phyloP scores from a whole-genome alignment of 1,284 basidiomycete species.

The Sanghuangporus sanghuang region DNA sequence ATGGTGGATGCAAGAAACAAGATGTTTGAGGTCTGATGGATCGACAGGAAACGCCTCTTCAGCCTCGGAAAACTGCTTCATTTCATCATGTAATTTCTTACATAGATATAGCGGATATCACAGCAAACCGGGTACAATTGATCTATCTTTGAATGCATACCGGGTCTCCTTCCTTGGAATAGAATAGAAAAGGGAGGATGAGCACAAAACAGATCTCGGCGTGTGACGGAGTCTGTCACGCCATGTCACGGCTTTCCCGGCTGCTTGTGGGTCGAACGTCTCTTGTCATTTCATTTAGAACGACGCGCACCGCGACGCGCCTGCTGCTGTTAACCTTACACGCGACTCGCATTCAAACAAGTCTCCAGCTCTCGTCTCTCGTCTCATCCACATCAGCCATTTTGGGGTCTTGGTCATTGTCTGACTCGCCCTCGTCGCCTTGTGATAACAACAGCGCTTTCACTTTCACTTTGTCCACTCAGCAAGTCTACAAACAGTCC shows the following conservation, averaged over 20 bases:
- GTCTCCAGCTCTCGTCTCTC: not conserved
- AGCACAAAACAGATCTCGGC: not conserved
- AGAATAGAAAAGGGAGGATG: not conserved
- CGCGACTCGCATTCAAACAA: constrained; percentile 2
- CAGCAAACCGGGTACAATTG: not conserved
- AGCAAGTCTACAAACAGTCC: not conserved
- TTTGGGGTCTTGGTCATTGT: not conserved
- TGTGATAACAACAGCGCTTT: not conserved
- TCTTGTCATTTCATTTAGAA: not conserved
- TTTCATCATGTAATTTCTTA: not conserved
- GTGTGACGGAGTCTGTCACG: not conserved
- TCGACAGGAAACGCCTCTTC: not conserved
- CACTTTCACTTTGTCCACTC: not conserved
- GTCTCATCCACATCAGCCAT: not conserved
- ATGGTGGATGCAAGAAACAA: constrained; percentile 24
- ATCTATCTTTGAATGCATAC: not conserved
- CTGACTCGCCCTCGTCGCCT: not conserved
- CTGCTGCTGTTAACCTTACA: not conserved
- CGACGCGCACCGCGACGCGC: constrained; percentile 15
- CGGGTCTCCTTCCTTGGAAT: no score
- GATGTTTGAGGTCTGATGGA: not conserved
- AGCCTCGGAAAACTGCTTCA: not conserved
- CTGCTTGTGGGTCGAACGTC: not conserved
- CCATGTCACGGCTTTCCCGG: not conserved
- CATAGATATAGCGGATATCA: no score